phyloP scores from a whole-genome alignment of 1,284 basidiomycete species.

The Trichosporon asahii region DNA sequence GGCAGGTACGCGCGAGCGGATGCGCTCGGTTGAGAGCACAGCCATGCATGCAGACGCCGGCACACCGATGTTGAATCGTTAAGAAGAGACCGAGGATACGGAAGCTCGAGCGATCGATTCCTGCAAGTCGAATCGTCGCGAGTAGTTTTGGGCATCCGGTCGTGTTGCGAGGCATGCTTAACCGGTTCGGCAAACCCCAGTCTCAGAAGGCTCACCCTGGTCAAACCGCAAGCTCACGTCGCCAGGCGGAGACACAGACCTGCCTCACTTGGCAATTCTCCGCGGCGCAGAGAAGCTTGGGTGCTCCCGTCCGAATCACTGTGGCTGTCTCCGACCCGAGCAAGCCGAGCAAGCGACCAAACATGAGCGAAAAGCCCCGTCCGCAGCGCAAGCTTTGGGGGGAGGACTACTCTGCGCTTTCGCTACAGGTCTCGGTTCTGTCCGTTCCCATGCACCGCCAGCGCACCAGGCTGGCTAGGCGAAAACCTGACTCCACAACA shows the following conservation, averaged over 20 bases:
- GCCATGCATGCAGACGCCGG: background rate
- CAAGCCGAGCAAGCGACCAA: too few species aligned
- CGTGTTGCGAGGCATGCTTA: background rate
- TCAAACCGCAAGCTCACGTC: background rate
- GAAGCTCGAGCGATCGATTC: background rate
- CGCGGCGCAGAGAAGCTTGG: background rate
- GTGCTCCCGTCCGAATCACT: background rate
- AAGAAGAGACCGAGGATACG: too few species aligned
- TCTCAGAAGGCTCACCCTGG: background rate
- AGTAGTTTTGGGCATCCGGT: background rate
- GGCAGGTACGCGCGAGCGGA: too few species aligned
- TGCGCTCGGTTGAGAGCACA: too few species aligned
- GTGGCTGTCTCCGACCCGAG: too few species aligned
- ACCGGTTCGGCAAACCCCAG: background rate
- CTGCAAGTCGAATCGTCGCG: background rate
- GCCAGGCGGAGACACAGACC: background rate
- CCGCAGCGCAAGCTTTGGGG: background rate
- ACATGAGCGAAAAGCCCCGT: background rate
- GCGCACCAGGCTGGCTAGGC: too few species aligned
- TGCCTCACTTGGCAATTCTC: conserved; percentile 1
- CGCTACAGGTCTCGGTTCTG: background rate
- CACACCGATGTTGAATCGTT: too few species aligned
- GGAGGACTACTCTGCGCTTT: background rate
- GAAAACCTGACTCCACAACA: background rate
- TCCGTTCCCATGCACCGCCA: conserved; percentile 4